Percentiles rank a stretch among this genome's conserved stretches.
phyloP scores from a whole-genome alignment of 352 stramenopile species.

The Phytophthora ramorum region DNA sequence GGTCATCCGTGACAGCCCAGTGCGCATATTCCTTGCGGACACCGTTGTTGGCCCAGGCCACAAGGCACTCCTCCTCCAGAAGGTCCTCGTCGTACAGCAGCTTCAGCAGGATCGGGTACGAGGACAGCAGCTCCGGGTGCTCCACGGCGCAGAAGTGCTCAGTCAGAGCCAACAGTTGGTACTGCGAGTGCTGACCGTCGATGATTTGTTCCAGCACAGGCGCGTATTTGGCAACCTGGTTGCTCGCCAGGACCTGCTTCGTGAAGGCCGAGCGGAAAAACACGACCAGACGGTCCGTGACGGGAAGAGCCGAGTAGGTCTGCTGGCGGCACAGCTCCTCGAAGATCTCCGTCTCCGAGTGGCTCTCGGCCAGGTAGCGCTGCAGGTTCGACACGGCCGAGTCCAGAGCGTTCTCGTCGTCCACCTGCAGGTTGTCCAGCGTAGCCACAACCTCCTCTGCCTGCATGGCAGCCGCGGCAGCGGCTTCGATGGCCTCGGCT shows the following conservation, averaged over 20 bases:
- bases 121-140: conserved; percentile 71
- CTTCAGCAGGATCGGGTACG: conserved; percentile 97
- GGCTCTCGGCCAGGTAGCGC: conserved; percentile 56
- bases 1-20: conserved; percentile 90
- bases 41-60: conserved; percentile 90
- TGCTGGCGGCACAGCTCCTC: conserved; percentile 95
- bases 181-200: conserved; percentile 90
- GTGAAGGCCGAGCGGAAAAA: conserved; percentile 92
- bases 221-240: conserved; percentile 91
- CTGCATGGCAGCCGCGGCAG: conserved; percentile 75
- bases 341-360: conserved; percentile 71
- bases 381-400: conserved; percentile 74
- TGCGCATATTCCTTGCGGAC: conserved; percentile 85
- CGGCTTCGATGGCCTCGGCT: conserved; percentile 83
- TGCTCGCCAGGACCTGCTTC: conserved; percentile 91
- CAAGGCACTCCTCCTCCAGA: conserved; percentile 95
- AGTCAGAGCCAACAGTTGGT: conserved; percentile 92
- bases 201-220: conserved; percentile 88
- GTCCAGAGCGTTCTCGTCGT: conserved; percentile 86
- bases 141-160: conserved; percentile 93
- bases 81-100: conserved; percentile 97
- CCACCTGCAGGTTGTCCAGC: conserved; percentile 83
- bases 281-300: conserved; percentile 95
- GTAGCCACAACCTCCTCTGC: conserved; percentile 71
- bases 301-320: conserved; percentile 90